phyloP scores from a whole-genome alignment of 805 yeast genomes.

The Clavispora phyllophila region DNA sequence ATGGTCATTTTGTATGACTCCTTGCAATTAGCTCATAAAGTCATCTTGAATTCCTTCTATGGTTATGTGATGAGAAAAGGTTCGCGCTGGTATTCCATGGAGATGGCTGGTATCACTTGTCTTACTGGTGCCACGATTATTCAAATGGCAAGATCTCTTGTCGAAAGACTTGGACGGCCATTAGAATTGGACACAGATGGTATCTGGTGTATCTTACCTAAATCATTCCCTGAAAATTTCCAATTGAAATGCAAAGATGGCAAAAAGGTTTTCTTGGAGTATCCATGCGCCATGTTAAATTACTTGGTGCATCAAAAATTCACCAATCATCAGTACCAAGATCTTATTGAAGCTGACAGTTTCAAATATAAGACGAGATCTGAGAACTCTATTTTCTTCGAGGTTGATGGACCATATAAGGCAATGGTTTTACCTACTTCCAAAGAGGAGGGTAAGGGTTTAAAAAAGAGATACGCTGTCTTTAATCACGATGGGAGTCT shows the following conservation, averaged over 20 bases:
- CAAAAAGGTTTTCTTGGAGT: conserved; percentile 69
- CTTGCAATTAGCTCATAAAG: conserved; percentile 93
- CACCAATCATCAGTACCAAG: conserved; percentile 94
- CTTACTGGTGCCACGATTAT: conserved; percentile 96
- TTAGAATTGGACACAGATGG: conserved; percentile 98
- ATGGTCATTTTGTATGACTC: conserved; percentile 94
- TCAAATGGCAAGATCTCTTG: conserved; percentile 91
- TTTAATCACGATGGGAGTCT: conserved; percentile 90
- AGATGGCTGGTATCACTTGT: conserved; percentile 99
- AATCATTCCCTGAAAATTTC: conserved; percentile 87
- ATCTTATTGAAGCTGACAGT: conserved; percentile 62
- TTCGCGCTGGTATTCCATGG: conserved; percentile 98
- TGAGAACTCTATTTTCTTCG: conserved; percentile 94
- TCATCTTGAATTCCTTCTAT: conserved; percentile 90
- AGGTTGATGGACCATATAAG: conserved; percentile 96
- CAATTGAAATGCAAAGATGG: conserved; percentile 70
- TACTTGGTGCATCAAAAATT: conserved; percentile 85
- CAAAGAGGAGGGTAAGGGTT: conserved; percentile 94
- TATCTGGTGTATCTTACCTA: conserved; percentile 97
- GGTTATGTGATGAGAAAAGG: conserved; percentile 99
- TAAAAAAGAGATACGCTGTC: conserved; percentile 95
- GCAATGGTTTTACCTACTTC: conserved; percentile 98
- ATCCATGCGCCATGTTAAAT: conserved; percentile 95
- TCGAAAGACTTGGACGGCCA: conserved; percentile 92
- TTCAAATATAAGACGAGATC: conserved; percentile 70